Conservation (phyloP, 495 filamentous ascomycete species). For the Penicillium mononematosum region DNA sequence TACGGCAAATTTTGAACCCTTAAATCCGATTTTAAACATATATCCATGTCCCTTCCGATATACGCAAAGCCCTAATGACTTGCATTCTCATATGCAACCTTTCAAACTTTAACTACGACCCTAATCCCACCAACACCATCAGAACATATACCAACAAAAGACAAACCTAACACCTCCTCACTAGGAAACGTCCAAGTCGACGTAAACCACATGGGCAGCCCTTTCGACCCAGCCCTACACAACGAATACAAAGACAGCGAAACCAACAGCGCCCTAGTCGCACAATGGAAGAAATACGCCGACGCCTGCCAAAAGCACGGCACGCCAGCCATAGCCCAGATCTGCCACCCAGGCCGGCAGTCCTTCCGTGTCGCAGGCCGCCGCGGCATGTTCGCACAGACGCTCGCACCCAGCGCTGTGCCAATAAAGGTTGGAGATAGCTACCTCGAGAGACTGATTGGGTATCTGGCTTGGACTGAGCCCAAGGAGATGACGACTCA, state of each 20-base stretch:
- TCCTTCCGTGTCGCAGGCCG: slow-evolving; percentile 45
- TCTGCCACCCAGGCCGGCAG: slow-evolving; percentile 60
- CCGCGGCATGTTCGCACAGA: slow-evolving; percentile 43
- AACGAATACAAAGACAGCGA: slow-evolving; percentile 29
- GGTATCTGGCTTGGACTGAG: slow-evolving; percentile 37
- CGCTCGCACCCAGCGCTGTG: slow-evolving; percentile 49
- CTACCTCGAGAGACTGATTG: slow-evolving; percentile 34
- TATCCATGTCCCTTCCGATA: too few relatives aligned
- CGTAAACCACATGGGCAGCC: slow-evolving; percentile 46
- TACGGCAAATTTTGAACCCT: neutral
- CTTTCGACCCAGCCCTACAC: slow-evolving; percentile 43
- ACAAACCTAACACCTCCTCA: neutral
- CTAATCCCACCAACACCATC: neutral
- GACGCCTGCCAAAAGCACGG: slow-evolving; percentile 43
- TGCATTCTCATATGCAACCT: too few relatives aligned
- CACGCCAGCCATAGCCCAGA: slow-evolving; percentile 53
- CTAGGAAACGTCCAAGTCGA: slow-evolving; percentile 59
- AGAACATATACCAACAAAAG: neutral
- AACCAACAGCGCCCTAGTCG: slow-evolving; percentile 29
- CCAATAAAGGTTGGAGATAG: slow-evolving; percentile 41
- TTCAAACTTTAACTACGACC: neutral
- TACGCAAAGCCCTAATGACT: too few relatives aligned
- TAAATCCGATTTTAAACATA: too few relatives aligned
- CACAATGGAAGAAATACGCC: slow-evolving; percentile 49
- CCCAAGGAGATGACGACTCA: slow-evolving; percentile 48